Percentiles rank a stretch among this genome's conserved stretches.
Conservation (phyloP, 257 asterid species). For the Solanum peruvianum region DNA sequence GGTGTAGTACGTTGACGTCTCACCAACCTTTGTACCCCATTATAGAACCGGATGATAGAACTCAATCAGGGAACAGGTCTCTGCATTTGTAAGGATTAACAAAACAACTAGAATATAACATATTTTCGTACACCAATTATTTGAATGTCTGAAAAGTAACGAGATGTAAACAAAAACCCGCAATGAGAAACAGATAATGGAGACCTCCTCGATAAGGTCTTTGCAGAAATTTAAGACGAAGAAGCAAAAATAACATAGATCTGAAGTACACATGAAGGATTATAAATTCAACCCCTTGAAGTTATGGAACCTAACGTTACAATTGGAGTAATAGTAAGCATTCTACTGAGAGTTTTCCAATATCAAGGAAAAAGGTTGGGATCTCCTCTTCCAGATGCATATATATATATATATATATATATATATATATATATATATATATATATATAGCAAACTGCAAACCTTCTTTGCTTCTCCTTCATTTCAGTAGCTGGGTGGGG, state of each 20-base stretch:
- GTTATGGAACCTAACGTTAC: neutral
- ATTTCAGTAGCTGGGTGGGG: neutral
- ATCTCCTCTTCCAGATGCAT: neutral
- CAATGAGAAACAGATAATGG: neutral
- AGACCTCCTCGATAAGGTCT: neutral
- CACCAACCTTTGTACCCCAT: too few species aligned
- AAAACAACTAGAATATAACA: too few species aligned
- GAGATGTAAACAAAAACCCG: neutral
- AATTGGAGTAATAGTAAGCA: neutral
- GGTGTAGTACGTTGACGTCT: too few species aligned
- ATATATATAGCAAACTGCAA: neutral
- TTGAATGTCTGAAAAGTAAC: conserved; percentile 44
- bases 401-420: too few species aligned
- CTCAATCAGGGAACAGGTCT: too few species aligned
- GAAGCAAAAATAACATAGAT: neutral
- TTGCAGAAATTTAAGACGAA: neutral
- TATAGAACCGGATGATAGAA: too few species aligned
- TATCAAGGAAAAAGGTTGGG: neutral
- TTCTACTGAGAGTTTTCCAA: neutral
- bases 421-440: too few species aligned
- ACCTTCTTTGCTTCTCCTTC: neutral
- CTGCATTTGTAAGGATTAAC: too few species aligned
- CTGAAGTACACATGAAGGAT: neutral
- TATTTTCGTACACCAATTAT: conserved; percentile 63
- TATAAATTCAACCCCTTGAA: neutral